phyloP scores from a whole-genome alignment of 495 filamentous ascomycete genomes.

The Penicillium goetzii region DNA sequence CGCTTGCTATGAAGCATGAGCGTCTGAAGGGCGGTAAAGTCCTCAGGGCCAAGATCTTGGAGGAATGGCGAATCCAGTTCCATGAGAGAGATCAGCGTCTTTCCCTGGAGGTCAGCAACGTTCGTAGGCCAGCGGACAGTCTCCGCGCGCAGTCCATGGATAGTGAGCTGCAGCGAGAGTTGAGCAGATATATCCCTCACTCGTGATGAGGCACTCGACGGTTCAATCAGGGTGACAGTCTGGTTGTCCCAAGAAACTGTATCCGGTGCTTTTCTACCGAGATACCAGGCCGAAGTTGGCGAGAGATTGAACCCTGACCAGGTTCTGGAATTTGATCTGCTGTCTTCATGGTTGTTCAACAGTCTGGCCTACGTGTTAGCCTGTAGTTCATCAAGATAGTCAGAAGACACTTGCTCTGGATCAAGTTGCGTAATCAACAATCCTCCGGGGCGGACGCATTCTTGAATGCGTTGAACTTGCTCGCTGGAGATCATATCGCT shows the following conservation, averaged over 20 bases:
- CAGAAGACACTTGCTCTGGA: no score
- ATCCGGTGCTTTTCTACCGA: not conserved
- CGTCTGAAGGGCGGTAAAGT: not conserved
- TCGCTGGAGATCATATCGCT: no score
- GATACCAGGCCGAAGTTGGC: no score
- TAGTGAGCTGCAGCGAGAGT: not conserved
- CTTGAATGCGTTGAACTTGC: no score
- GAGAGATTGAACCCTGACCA: no score
- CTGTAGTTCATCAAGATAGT: no score
- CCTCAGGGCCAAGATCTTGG: not conserved
- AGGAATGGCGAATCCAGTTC: not conserved
- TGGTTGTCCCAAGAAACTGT: not conserved
- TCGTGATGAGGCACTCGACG: not conserved
- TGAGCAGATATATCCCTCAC: not conserved
- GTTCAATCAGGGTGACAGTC: not conserved
- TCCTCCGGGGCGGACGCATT: no score
- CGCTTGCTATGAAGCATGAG: slow-evolving; percentile 29
- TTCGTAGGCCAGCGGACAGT: not conserved
- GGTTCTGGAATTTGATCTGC: no score
- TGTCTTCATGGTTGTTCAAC: no score
- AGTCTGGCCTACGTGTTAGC: no score
- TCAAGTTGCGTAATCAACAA: no score
- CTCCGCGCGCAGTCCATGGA: not conserved
- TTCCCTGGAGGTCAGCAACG: not conserved
- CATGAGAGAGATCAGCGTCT: not conserved